Evolutionary conservation across 805 yeast species (phyloP), one percentile per base, ranked within the genome.

Genomic region (Yamadazyma ubonensis): DNA sequence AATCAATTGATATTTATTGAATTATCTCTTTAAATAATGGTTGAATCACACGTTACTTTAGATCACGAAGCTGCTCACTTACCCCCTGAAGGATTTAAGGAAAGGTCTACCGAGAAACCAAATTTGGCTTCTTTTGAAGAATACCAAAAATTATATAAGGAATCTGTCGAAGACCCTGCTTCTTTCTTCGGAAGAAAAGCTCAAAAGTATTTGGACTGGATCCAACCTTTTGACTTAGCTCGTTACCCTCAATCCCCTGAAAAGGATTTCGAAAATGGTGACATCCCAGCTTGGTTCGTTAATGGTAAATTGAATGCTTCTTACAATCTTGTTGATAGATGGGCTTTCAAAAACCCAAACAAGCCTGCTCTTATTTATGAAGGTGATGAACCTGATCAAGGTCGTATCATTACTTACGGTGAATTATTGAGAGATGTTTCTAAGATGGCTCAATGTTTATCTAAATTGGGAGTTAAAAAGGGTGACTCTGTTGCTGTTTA

Each of bases 401-500:
- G 85, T 44, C 73, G 79, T 59, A 73, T 67, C 46, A 75, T 91
- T 58, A 85, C 97, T 27, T 91, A 83, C 63, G 89, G 87, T 44
- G 93, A 91, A 68, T 76, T 91, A 52, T 75, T 91, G 57, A 78
- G 81, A 56, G 82, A 87, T 51, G 96, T 91, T 32, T 82, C 85
- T 50, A 81, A 84, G 58, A 81, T 89, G 53, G 96, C 98, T 9
- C 90, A 85, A 52, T 83, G 87, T 30, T 76, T 93, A 60, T 70
- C 76, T 48, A 75, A 81, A 43, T 81, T 89, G 78, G 99, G 99
- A 42, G 91, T 91, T 52, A 70, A 75, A 52, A 86, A 87, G 65
- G 99, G 99, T 58, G 99, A 91, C 59, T 86, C 95, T 19, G 98
- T 91, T 43, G 98, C 97, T 36, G 86, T 91, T 43, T 91, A 91